Percentiles rank a stretch among this genome's conserved stretches.
Evolutionary conservation across 2,329 filamentous ascomycete genomes (phyloP).

Genomic region (Hymenoscyphus infarciens): DNA sequence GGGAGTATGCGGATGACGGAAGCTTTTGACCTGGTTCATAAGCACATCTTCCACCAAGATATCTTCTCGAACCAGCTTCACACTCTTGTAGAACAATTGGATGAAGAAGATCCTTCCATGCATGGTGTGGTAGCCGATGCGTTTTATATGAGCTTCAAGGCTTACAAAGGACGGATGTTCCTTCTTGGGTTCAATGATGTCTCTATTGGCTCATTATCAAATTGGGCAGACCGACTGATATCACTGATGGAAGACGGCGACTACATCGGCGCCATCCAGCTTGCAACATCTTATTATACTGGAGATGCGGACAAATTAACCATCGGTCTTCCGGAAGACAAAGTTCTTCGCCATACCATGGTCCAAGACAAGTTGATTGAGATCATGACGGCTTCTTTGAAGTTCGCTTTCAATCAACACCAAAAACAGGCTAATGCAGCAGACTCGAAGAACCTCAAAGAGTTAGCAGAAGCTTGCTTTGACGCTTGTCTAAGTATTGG

Average conservation of each 20-base stretch:
- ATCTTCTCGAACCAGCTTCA: slow-evolving; percentile 86
- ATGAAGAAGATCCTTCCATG: slow-evolving; percentile 84
- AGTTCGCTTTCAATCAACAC: slow-evolving; percentile 75
- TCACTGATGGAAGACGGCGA: slow-evolving; percentile 97
- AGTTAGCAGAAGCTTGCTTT: slow-evolving; percentile 81
- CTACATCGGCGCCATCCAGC: slow-evolving; percentile 83
- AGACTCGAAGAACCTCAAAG: slow-evolving; percentile 55
- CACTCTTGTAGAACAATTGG: slow-evolving; percentile 78
- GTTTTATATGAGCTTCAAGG: slow-evolving; percentile 95
- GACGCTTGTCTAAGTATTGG: slow-evolving; percentile 74
- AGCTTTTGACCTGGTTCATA: slow-evolving; percentile 85
- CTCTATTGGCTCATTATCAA: slow-evolving; percentile 85
- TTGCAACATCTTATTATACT: slow-evolving; percentile 89
- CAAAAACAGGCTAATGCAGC: slow-evolving; percentile 44
- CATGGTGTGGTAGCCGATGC: slow-evolving; percentile 96
- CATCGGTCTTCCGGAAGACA: slow-evolving; percentile 85
- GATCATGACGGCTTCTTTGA: slow-evolving; percentile 88
- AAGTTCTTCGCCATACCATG: slow-evolving; percentile 68
- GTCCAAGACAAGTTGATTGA: slow-evolving; percentile 87
- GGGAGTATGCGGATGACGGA: slow-evolving; percentile 86
- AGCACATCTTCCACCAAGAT: slow-evolving; percentile 88
- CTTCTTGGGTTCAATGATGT: slow-evolving; percentile 91
- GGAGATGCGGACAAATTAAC: slow-evolving; percentile 92
- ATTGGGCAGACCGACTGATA: slow-evolving; percentile 92
- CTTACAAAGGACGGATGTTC: slow-evolving; percentile 92